Evolutionary conservation across 148 eudicot species (phyloP), one percentile per base, ranked within the genome.

Genomic region (Vaccinium macrocarpon): DNA sequence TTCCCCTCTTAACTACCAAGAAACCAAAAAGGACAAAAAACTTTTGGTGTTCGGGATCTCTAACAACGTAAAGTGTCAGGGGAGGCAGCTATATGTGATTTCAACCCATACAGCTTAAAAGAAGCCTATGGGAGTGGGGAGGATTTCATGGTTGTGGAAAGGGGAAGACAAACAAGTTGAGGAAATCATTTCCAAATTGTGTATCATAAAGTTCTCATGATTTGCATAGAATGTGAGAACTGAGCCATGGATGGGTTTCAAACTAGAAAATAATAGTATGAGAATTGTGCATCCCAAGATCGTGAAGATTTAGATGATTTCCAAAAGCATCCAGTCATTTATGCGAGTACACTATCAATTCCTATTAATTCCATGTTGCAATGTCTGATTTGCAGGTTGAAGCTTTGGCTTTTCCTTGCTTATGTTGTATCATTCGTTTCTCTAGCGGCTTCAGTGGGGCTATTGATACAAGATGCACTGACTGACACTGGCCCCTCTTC

Each of bases 381-480:
- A 57, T 80, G 46, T 78, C n/a, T 82, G 57, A 42, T 76, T 88
- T 87, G 85, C 94, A 95, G 98, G 89, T 90, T 93, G 92, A 96
- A 96, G 89, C 97, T 96, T 80, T 96, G 99, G 98, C 99, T 96
- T 84, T 96, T 96, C 83, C 89, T 96, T 48, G 99, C 98, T 73
- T 96, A 96, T 90, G 97, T 96, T 56, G 88, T 96, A 81, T 90
- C 99, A 71, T 96, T 96, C 32, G 97, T 94, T 77, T 94, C 99
- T 80, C 92, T 96, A 84, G 99, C 98, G 79, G 99, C 99, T 81
- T 92, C 98, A 8, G 99, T 96, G 8, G 99, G 99, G 42, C 90
- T 96, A 61, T 86, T 96, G 86, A 90, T 96, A 89, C 93, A 94
- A 91, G 98, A 96, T 86, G 92, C 98, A 70, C 88, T 96, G 18